phyloP scores from a whole-genome alignment of 331 rosid species.

The Dryas integrifolia region DNA sequence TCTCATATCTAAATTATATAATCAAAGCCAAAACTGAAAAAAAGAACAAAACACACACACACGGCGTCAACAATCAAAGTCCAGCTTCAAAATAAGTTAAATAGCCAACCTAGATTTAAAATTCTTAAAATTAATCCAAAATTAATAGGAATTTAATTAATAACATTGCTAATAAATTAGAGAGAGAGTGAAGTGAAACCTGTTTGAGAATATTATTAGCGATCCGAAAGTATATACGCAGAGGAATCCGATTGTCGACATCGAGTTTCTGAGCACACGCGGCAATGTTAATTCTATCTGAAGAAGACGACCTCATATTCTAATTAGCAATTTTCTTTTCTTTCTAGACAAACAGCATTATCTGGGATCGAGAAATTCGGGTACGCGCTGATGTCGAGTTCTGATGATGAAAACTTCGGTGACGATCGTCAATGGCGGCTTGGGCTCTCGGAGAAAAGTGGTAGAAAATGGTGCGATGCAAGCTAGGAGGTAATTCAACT shows the following conservation, averaged over 20 bases:
- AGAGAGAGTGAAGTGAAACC: constrained; percentile 39
- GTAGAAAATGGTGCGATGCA: background rate
- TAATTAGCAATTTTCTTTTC: background rate
- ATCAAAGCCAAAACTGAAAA: background rate
- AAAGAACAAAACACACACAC: background rate
- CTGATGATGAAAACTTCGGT: constrained; percentile 3
- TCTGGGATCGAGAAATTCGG: constrained; percentile 14
- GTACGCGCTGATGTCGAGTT: constrained; percentile 11
- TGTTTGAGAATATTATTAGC: constrained; percentile 84
- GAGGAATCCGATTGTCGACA: constrained; percentile 75
- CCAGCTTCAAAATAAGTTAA: background rate
- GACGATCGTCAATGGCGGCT: constrained; percentile 40
- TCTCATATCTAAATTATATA: background rate
- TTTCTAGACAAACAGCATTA: constrained; percentile 23
- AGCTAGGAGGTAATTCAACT: constrained; percentile 23
- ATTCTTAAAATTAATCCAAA: background rate
- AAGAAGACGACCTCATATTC: constrained; percentile 63
- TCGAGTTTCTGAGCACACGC: constrained; percentile 61
- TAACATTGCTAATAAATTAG: constrained; percentile 1
- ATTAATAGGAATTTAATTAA: background rate
- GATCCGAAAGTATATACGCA: constrained; percentile 73
- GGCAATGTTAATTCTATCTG: constrained; percentile 63
- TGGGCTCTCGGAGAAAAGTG: constrained; percentile 18
- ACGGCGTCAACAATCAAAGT: background rate
- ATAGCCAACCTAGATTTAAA: background rate